Evolutionary conservation across 169 alveolate species (phyloP), one percentile per base, ranked within the genome.

Genomic region (Plasmodium gonderi): DNA sequence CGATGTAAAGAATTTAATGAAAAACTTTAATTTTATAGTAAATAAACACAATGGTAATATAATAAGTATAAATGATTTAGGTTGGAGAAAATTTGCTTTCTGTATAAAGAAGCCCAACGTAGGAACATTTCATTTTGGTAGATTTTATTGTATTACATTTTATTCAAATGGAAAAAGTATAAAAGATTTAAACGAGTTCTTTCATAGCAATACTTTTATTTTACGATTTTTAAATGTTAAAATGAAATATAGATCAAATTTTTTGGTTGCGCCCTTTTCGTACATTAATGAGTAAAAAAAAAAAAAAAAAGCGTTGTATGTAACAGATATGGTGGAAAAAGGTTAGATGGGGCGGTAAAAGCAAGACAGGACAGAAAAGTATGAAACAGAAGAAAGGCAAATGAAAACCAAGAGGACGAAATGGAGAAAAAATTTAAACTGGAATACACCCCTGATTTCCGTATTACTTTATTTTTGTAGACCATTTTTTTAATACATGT

Each of bases 121-220:
- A 60, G 97, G 97, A 3, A 81, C 95, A 42, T 95, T 94, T 68
- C 94, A 96, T 94, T 95, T 94, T 93, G 97, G 97, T 54, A 95
- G 95, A 91, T 95, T 93, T 91, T 95, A 92, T 74, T 95, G 95
- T 79, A 92, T 95, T 67, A 96, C 97, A 7, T 64, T 94, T 65
- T 95, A 95, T 69, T 96, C 97, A 20, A 79, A 95, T 60, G 95
- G 97, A 38, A 92, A 87, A 91, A 93, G 95, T 36, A 94, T 95
- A 7, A 95, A 95, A 31, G 96, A 94, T 36, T 64, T 95, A 51
- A 95, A 95, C 95, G 95, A 94, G 69, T 91, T 95, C 40, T 94
- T 91, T 67, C 95, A 94, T 80, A 94, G 97, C 54, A 92, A 95
- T 91, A 95, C 95, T 23, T 91, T 72, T 92, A 79, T 95, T 29